Conservation (phyloP, 2,329 filamentous ascomycete genomes). For the Lachnum nothofagi region DNA sequence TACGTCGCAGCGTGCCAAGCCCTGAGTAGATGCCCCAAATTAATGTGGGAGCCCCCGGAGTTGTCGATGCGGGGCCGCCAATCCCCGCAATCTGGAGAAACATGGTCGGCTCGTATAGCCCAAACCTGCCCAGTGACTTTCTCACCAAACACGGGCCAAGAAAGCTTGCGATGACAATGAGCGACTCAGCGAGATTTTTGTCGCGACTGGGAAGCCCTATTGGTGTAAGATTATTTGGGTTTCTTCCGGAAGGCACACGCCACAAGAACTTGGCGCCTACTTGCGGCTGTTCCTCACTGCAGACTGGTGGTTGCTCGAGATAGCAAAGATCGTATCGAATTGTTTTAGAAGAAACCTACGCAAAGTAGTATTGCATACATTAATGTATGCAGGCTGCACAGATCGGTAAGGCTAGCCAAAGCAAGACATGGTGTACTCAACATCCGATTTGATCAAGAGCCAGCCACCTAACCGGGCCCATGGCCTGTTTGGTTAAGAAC, state of each 20-base stretch:
- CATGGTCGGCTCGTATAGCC: slow-evolving; percentile 1
- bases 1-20: not conserved
- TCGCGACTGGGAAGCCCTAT: not conserved
- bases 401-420: not conserved
- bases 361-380: not conserved
- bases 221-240: not conserved
- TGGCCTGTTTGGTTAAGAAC: not conserved
- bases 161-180: too few species aligned
- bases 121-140: slow-evolving; percentile 1
- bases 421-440: not conserved
- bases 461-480: too few species aligned
- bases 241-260: not conserved
- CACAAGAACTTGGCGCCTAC: not conserved
- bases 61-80: not conserved
- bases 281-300: not conserved
- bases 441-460: not conserved
- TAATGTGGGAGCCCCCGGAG: not conserved
- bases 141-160: not conserved
- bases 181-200: not conserved
- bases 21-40: not conserved
- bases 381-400: not conserved
- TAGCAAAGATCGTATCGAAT: not conserved
- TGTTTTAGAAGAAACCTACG: not conserved
- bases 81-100: slow-evolving; percentile 2
- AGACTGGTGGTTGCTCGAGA: too few species aligned